Base-by-base conservation (phyloP, 306 rosid species). In the Casuarina glauca region DNA sequence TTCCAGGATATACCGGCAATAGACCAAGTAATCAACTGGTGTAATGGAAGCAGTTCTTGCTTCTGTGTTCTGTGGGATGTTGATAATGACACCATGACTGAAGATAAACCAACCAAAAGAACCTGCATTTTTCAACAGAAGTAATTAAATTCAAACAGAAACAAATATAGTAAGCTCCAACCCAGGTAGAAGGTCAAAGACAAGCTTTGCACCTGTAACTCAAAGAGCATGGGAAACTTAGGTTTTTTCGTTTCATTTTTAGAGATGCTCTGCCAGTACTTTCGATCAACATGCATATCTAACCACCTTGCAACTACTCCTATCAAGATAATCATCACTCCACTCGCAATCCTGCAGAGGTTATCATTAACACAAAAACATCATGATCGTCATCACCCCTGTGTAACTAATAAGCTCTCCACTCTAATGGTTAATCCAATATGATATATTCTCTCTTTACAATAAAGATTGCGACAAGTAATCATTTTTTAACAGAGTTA, bases 61-160 rank as follows among this genome's bases (percentile, higher is more conserved):
- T 89, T 93, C 73, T 91, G 83, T 26, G 93, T 84, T 84, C 98
- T 85, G 79, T 93, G 94, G 78, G 93, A 73, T 16, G 98, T 93
- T 84, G 98, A 87, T 77, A 93, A 74, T 13, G 87, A 90, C 81
- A 93, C 98, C 98, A 91, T 93, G 49, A 87, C 45, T 1, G 94
- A 91, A 43, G 98, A 88, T 73, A 93, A 80, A 17, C 88, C 94
- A 75, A 93, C 97, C 89, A 91, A 87, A 78, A 93, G 84, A 62
- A 83, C 90, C 98, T 93, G 73, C 57, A 67, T 86, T 41, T 35
- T 16, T 52, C 49, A 70, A 73, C 45, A 73, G 12, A 53, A 50
- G 49, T 42, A 70, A 70, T 72, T 45, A 48, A 44, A 79, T 75
- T 54, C 19, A 39, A 66, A 74, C 49, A 2, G 63, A 43, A 70